Percentiles rank a stretch among this genome's conserved stretches.
These are phyloP conservation scores for Kodamaea derodonti DNA, from an alignment of 1,139 yeast species.

Conservation along the genomic window DNA sequence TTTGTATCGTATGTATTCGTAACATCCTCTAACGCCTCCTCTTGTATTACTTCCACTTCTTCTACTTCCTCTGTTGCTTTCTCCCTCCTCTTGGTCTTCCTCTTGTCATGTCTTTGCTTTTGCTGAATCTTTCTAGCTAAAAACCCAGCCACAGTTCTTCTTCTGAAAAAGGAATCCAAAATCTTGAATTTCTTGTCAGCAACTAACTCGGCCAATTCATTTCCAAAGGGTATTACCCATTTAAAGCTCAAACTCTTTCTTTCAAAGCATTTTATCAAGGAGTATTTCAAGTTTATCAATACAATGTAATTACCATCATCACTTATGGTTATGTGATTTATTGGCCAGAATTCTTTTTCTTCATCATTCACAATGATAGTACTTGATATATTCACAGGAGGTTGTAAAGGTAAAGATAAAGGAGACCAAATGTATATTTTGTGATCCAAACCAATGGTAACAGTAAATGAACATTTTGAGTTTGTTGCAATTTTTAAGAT, in stretches of 20 bases:
- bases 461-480: slow-evolving; percentile 53
- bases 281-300: slow-evolving; percentile 47
- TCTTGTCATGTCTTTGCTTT: slow-evolving; percentile 19
- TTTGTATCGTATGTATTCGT: not conserved
- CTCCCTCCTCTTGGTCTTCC: slow-evolving; percentile 13
- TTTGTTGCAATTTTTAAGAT: slow-evolving; percentile 57
- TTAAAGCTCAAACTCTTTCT: slow-evolving; percentile 48
- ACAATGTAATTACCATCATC: slow-evolving; percentile 59
- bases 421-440: slow-evolving; percentile 75
- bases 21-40: not conserved
- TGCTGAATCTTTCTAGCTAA: slow-evolving; percentile 42
- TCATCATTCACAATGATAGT: slow-evolving; percentile 27
- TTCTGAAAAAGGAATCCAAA: slow-evolving; percentile 58
- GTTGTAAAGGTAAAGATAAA: slow-evolving; percentile 24
- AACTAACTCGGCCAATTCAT: slow-evolving; percentile 21
- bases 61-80: slow-evolving; percentile 8
- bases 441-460: slow-evolving; percentile 72
- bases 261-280: slow-evolving; percentile 57
- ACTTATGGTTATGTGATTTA: slow-evolving; percentile 57
- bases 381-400: slow-evolving; percentile 45
- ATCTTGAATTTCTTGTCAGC: slow-evolving; percentile 28
- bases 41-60: not conserved
- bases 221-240: slow-evolving; percentile 41
- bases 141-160: slow-evolving; percentile 48
- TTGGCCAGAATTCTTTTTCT: slow-evolving; percentile 60